Evolutionary conservation across 1,284 basidiomycete species (phyloP).

Genomic region (Cutaneotrichosporon arboriforme): DNA sequence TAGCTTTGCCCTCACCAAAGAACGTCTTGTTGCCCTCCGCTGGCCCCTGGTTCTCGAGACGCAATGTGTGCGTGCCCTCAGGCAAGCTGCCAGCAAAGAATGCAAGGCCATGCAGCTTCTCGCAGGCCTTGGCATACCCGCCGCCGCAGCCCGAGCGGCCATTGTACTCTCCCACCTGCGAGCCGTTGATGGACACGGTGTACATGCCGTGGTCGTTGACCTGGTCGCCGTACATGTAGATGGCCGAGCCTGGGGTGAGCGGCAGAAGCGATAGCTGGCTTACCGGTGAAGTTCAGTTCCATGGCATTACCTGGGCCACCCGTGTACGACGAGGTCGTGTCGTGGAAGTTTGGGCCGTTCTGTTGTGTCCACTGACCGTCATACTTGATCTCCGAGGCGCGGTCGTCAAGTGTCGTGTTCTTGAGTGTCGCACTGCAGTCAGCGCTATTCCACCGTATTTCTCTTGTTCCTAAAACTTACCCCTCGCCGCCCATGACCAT

Average conservation of each 20-base stretch:
- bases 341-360: conserved; percentile 34
- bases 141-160: conserved; percentile 44
- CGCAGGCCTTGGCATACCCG: conserved; percentile 41
- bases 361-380: conserved; percentile 44
- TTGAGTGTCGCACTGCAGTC: conserved; percentile 31
- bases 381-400: conserved; percentile 31
- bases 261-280: neutral
- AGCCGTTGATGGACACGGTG: conserved; percentile 41
- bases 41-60: conserved; percentile 38
- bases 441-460: neutral
- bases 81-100: conserved; percentile 34
- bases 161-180: conserved; percentile 24
- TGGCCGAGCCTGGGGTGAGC: conserved; percentile 35
- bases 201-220: conserved; percentile 49
- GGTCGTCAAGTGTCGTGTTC: conserved; percentile 44
- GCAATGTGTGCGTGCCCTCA: conserved; percentile 34
- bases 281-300: conserved; percentile 37
- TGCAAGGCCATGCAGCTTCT: conserved; percentile 45
- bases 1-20: conserved; percentile 36
- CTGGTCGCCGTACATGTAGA: conserved; percentile 49
- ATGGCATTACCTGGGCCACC: conserved; percentile 31
- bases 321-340: conserved; percentile 40
- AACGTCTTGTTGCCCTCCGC: conserved; percentile 32
- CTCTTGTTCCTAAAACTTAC: conserved; percentile 32
- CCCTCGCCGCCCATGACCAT: conserved; percentile 33